phyloP scores from a whole-genome alignment of 1,284 basidiomycete species.

The Puccinia triticina region DNA sequence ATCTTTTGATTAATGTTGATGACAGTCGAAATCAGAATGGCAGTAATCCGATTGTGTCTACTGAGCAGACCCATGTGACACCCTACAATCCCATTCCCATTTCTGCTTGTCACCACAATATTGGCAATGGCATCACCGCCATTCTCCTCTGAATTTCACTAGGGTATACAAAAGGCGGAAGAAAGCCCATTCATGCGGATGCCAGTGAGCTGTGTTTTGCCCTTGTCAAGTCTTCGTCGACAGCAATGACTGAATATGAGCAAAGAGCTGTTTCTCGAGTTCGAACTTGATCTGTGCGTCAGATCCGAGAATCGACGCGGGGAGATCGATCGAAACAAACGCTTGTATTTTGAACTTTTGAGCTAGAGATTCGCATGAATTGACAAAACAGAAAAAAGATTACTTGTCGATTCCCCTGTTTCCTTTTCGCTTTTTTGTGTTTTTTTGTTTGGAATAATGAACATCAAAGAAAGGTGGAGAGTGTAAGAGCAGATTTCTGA shows the following conservation, averaged over 20 bases:
- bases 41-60: neutral
- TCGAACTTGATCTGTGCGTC: slow-evolving; percentile 9
- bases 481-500: neutral
- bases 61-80: neutral
- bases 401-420: neutral
- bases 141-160: too few species aligned
- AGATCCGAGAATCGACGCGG: neutral
- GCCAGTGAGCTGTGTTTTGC: neutral
- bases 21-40: neutral
- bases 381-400: neutral
- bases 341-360: slow-evolving; percentile 40
- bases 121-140: too few species aligned
- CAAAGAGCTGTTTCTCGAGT: slow-evolving; percentile 38
- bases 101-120: too few species aligned
- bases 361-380: neutral
- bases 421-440: too few species aligned
- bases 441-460: neutral
- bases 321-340: slow-evolving; percentile 43
- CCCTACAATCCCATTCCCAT: too few species aligned
- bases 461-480: neutral
- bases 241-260: slow-evolving; percentile 8
- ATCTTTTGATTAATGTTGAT: neutral
- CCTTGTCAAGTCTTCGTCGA: slow-evolving; percentile 5
- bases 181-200: neutral
- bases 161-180: too few species aligned